Percentiles rank a stretch among this genome's conserved stretches.
These are phyloP conservation scores for Adansonia grandidieri DNA, from an alignment of 441 rosid genomes.

Conservation along the genomic window DNA sequence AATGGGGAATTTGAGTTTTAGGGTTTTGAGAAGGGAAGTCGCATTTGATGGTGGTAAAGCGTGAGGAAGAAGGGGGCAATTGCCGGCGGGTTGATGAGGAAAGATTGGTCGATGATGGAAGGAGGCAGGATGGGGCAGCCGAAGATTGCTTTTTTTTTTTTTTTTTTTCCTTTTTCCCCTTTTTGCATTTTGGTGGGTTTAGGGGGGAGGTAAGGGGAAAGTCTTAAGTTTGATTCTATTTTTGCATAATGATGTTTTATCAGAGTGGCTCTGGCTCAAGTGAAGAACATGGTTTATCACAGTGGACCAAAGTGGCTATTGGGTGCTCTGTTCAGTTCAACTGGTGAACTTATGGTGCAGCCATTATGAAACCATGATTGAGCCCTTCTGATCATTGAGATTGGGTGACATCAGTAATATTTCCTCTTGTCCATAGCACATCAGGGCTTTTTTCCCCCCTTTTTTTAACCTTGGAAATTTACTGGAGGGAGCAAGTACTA, in stretches of 20 bases:
- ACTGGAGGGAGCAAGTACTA: no score
- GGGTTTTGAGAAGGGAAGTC: conserved; percentile 48
- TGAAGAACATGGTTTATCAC: neutral
- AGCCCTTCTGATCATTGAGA: neutral
- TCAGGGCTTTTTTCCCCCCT: neutral
- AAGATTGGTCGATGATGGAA: neutral
- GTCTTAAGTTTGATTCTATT: neutral
- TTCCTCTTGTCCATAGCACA: neutral
- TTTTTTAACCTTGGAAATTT: no score
- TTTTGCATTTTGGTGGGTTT: neutral
- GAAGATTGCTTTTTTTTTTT: conserved; percentile 26
- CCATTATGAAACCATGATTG: neutral
- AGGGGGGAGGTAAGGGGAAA: neutral
- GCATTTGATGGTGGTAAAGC: conserved; percentile 47
- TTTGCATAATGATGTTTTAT: neutral
- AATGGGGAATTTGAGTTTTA: conserved; percentile 26
- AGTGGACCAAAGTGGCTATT: neutral
- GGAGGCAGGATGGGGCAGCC: conserved; percentile 46
- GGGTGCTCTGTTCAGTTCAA: neutral
- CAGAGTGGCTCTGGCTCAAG: neutral
- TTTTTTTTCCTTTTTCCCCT: no score
- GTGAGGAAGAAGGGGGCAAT: conserved; percentile 30
- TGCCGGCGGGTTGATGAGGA: conserved; percentile 37
- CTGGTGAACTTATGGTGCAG: neutral
- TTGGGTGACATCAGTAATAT: neutral